phyloP scores from a whole-genome alignment of 2,329 filamentous ascomycete species.

The Colletotrichum sp. region DNA sequence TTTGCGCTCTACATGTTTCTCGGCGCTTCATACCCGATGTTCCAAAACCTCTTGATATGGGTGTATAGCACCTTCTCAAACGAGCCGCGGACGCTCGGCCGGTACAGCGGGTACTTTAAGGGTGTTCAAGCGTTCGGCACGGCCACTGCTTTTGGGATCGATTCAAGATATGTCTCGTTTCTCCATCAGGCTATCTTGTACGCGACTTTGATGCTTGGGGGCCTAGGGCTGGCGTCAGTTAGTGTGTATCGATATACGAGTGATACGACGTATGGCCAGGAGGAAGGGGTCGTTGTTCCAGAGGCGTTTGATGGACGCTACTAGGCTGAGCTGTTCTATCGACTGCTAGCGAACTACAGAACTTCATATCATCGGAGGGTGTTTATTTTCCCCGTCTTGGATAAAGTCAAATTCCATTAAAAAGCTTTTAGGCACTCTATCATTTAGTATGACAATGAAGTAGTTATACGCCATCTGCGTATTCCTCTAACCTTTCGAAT shows the following conservation, averaged over 20 bases:
- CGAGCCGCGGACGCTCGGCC: background rate
- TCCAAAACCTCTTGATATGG: background rate
- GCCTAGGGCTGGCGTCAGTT: background rate
- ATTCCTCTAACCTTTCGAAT: too few relatives aligned
- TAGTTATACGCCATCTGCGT: too few relatives aligned
- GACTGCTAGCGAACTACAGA: too few relatives aligned
- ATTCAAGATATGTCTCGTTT: background rate
- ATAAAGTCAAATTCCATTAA: too few relatives aligned
- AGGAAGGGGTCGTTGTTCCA: background rate
- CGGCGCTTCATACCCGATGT: background rate
- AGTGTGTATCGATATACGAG: background rate
- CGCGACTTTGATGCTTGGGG: background rate
- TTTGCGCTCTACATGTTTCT: background rate
- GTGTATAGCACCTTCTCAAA: background rate
- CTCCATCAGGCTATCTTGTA: background rate
- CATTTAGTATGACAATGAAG: too few relatives aligned
- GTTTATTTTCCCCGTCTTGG: too few relatives aligned
- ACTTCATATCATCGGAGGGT: too few relatives aligned
- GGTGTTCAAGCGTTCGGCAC: background rate
- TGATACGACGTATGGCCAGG: background rate
- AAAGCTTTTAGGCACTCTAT: too few relatives aligned
- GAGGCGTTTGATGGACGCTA: background rate
- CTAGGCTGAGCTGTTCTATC: fast-evolving
- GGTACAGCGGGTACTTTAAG: background rate
- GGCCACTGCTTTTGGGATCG: background rate